phyloP scores from a whole-genome alignment of 1,284 basidiomycete species.

The Cutaneotrichosporon arboriforme region DNA sequence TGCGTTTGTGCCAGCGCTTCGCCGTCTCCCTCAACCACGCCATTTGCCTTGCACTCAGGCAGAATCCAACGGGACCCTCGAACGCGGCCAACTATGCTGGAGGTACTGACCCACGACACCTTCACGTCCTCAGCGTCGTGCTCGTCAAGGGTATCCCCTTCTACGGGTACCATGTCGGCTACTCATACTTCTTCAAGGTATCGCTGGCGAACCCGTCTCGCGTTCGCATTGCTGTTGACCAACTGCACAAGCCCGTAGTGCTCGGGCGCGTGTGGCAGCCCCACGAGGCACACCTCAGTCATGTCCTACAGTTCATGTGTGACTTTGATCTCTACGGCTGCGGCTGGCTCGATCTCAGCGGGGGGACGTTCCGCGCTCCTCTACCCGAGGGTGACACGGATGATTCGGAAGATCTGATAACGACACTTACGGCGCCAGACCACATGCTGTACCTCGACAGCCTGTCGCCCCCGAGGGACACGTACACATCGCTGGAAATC shows the following conservation, averaged over 20 bases:
- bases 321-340: constrained; percentile 96
- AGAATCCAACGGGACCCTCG: constrained; percentile 32
- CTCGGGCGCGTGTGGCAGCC: constrained; percentile 70
- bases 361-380: constrained; percentile 52
- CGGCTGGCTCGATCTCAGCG: constrained; percentile 67
- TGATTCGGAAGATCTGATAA: constrained; percentile 12
- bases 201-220: constrained; percentile 66
- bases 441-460: constrained; percentile 34
- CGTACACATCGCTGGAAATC: constrained; percentile 71
- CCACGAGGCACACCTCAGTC: constrained; percentile 88
- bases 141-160: constrained; percentile 93
- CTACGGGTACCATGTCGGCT: constrained; percentile 86
- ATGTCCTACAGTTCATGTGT: constrained; percentile 85
- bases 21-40: constrained; percentile 46
- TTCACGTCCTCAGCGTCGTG: constrained; percentile 60
- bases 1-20: constrained; percentile 43
- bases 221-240: constrained; percentile 63
- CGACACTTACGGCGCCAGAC: constrained; percentile 27
- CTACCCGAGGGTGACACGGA: constrained; percentile 45
- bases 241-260: constrained; percentile 72
- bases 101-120: constrained; percentile 41
- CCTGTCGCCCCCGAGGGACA: constrained; percentile 59
- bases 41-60: constrained; percentile 43
- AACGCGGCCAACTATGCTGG: constrained; percentile 30
- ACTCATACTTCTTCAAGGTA: constrained; percentile 86